These are phyloP conservation scores for Arthroderma sp. DNA, from an alignment of 2,329 filamentous ascomycete species.

Conservation along the genomic window DNA sequence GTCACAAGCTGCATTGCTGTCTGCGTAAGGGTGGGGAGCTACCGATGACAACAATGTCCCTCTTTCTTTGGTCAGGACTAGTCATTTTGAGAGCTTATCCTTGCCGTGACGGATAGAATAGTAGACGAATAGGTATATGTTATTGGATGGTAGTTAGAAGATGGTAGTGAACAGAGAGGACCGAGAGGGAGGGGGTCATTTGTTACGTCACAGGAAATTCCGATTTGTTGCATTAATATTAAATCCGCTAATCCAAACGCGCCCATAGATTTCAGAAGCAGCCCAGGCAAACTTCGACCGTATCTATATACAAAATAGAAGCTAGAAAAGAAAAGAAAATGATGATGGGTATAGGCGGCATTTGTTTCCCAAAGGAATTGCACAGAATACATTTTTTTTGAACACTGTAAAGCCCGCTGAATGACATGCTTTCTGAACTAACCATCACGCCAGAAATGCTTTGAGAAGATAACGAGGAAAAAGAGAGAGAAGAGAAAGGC, in stretches of 20 bases:
- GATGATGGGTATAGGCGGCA: too few relatives aligned
- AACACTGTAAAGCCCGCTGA: neutral
- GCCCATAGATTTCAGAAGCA: neutral
- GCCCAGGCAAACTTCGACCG: neutral
- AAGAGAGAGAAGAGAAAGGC: neutral
- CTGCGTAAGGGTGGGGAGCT: conserved; percentile 7
- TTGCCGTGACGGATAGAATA: neutral
- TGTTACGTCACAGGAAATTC: neutral
- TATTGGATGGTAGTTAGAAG: neutral
- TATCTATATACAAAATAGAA: neutral
- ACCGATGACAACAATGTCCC: conserved; percentile 31
- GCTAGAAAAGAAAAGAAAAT: neutral
- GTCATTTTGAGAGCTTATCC: neutral
- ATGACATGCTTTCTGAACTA: neutral
- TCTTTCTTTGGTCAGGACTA: conserved; percentile 9
- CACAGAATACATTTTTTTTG: too few relatives aligned
- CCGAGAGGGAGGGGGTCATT: neutral
- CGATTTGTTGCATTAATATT: neutral
- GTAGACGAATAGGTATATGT: neutral
- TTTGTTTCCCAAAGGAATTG: too few relatives aligned
- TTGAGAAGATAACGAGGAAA: neutral
- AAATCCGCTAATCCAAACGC: neutral
- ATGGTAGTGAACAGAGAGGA: neutral
- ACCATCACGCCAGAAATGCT: conserved; percentile 1
- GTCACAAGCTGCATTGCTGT: too few relatives aligned